Percentiles rank a stretch among this genome's conserved stretches.
Conservation (phyloP, 2,329 filamentous ascomycete species). For the Zymoseptoria brevis region DNA sequence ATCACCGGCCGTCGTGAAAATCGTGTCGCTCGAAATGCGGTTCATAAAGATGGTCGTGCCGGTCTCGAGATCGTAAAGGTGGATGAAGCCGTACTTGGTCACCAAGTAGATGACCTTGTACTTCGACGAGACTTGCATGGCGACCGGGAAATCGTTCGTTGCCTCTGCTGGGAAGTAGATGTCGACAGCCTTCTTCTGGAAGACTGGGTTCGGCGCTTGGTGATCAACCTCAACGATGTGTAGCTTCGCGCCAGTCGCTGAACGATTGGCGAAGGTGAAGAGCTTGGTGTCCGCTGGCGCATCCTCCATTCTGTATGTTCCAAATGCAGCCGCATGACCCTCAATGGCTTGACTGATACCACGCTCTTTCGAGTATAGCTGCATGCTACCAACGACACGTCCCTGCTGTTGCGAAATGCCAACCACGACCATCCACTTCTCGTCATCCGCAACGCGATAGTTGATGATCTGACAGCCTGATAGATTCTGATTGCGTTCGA, state of each 20-base stretch:
- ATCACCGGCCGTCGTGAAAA: conserved; percentile 88
- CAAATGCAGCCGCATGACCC: conserved; percentile 92
- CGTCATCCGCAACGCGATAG: conserved; percentile 90
- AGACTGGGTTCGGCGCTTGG: conserved; percentile 76
- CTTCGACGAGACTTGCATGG: conserved; percentile 92
- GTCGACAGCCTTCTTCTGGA: conserved; percentile 92
- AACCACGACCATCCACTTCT: conserved; percentile 97
- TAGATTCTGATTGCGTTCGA: conserved; percentile 88
- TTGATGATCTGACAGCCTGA: conserved; percentile 97
- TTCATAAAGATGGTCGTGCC: conserved; percentile 98
- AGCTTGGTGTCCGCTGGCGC: conserved; percentile 87
- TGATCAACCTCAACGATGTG: conserved; percentile 98
- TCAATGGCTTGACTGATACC: conserved; percentile 98
- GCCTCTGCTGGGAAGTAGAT: conserved; percentile 97
- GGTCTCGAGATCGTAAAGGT: conserved; percentile 94
- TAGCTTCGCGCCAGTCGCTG: conserved; percentile 81
- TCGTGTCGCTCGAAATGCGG: conserved; percentile 97
- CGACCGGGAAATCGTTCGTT: conserved; percentile 93
- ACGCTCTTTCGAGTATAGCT: conserved; percentile 91
- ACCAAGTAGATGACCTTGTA: conserved; percentile 96
- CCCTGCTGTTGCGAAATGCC: conserved; percentile 91
- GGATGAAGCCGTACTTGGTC: conserved; percentile 98
- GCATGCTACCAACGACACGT: conserved; percentile 91
- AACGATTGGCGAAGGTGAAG: conserved; percentile 92
- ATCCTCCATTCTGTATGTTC: conserved; percentile 78